phyloP scores from a whole-genome alignment of 768 basidiomycete genomes.

The Obba rivulosa region DNA sequence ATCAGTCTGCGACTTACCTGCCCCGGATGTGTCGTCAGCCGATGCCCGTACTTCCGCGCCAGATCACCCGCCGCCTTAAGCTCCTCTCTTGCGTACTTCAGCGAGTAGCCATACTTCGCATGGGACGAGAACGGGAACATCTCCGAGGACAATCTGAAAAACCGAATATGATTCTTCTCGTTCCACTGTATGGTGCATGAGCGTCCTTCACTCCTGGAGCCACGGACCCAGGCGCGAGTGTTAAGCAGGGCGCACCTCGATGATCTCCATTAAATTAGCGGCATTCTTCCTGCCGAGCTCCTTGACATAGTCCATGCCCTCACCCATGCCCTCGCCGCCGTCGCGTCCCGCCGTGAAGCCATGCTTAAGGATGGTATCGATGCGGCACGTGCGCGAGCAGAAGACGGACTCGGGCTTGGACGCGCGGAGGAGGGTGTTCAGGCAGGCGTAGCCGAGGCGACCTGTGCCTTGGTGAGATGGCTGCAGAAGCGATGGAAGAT shows the following conservation, averaged over 20 bases:
- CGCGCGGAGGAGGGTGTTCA: conserved; percentile 78
- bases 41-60: conserved; percentile 44
- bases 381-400: conserved; percentile 50
- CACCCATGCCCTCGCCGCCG: no score
- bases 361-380: conserved; percentile 74
- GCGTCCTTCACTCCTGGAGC: no score
- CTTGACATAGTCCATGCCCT: conserved; percentile 59
- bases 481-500: conserved; percentile 27
- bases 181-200: conserved; percentile 58
- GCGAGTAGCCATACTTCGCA: conserved; percentile 68
- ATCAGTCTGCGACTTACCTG: conserved; percentile 32
- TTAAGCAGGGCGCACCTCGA: conserved; percentile 35
- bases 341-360: conserved; percentile 35
- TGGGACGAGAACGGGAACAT: conserved; percentile 95
- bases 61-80: conserved; percentile 40
- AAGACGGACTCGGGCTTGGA: conserved; percentile 71
- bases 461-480: background rate
- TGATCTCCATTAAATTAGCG: conserved; percentile 64
- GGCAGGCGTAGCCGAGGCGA: conserved; percentile 64
- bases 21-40: conserved; percentile 85
- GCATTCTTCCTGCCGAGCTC: conserved; percentile 74
- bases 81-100: conserved; percentile 64
- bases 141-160: conserved; percentile 84
- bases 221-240: no score
- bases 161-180: conserved; percentile 79